These are phyloP conservation scores for Trichosporon faecale DNA, from an alignment of 1,284 basidiomycete species.

Conservation along the genomic window DNA sequence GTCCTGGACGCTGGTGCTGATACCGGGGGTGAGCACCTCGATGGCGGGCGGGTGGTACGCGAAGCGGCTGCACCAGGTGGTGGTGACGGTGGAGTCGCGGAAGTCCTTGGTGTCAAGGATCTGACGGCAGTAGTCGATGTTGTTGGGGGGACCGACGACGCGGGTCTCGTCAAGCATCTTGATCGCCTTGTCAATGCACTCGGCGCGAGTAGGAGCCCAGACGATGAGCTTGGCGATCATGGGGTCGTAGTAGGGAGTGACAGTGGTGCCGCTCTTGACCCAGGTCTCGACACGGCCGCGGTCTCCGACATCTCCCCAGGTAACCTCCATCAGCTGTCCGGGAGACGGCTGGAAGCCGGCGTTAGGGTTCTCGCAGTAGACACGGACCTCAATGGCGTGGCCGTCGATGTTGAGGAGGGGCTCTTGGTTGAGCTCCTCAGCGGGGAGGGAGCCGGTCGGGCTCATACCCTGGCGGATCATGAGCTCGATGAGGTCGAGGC, in stretches of 20 bases:
- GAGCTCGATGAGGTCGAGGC: conserved; percentile 64
- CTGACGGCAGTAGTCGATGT: conserved; percentile 57
- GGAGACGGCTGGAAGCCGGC: conserved; percentile 62
- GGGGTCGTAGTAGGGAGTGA: conserved; percentile 62
- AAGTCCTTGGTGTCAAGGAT: conserved; percentile 56
- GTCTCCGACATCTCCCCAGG: conserved; percentile 48
- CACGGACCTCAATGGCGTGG: conserved; percentile 61
- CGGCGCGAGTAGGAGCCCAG: conserved; percentile 29
- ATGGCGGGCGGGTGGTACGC: conserved; percentile 52
- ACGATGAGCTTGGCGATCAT: conserved; percentile 53
- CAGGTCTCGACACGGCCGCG: conserved; percentile 45
- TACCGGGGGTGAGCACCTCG: conserved; percentile 60
- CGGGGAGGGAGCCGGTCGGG: conserved; percentile 43
- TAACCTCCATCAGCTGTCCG: conserved; percentile 62
- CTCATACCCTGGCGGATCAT: conserved; percentile 56
- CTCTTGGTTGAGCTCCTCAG: conserved; percentile 44
- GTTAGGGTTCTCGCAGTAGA: conserved; percentile 66
- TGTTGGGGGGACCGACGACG: conserved; percentile 60
- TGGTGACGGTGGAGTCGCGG: conserved; percentile 57
- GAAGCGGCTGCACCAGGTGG: conserved; percentile 56
- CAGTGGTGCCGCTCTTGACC: conserved; percentile 52
- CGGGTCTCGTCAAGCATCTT: conserved; percentile 50
- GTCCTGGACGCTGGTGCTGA: conserved; percentile 65
- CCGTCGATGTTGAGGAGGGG: conserved; percentile 34
- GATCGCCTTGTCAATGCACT: conserved; percentile 27